Percentiles rank a stretch among this genome's conserved stretches.
phyloP scores from a whole-genome alignment of 1,139 yeast genomes.

The Debaryomyces udenii region DNA sequence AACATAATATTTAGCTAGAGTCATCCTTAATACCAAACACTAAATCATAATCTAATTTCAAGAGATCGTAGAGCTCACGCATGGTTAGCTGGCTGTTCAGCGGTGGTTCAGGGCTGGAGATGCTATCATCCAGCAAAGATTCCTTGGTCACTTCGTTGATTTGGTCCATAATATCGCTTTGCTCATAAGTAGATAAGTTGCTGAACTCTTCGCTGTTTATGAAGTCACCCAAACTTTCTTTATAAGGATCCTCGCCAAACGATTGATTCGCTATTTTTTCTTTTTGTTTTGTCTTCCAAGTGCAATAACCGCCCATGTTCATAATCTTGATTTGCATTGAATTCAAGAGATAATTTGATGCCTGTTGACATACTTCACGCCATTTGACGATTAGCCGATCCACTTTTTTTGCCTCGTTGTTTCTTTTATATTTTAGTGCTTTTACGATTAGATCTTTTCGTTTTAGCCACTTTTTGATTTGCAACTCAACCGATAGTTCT shows the following conservation, averaged over 20 bases:
- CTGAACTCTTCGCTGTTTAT: conserved; percentile 17
- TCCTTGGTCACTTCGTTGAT: conserved; percentile 6
- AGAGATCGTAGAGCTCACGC: conserved; percentile 18
- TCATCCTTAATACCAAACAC: conserved; percentile 13
- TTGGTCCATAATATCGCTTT: conserved; percentile 12
- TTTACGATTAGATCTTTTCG: conserved; percentile 17
- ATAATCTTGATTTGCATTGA: conserved; percentile 17
- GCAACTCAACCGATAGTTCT: conserved; percentile 16
- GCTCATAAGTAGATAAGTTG: conserved; percentile 16
- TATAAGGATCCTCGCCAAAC: conserved; percentile 10
- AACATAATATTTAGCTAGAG: not conserved
- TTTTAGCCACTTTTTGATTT: conserved; percentile 14
- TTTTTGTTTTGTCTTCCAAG: conserved; percentile 15
- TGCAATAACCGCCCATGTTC: conserved; percentile 17
- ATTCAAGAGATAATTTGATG: conserved; percentile 20
- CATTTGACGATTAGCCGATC: conserved; percentile 17
- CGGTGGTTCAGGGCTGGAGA: not conserved
- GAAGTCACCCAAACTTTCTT: conserved; percentile 11
- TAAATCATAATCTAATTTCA: conserved; percentile 20
- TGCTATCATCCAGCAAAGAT: conserved; percentile 5
- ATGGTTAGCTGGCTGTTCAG: conserved; percentile 17
- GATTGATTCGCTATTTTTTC: conserved; percentile 9
- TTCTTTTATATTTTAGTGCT: conserved; percentile 16
- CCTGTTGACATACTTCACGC: conserved; percentile 17
- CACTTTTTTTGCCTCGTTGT: conserved; percentile 13